A percentile compares a stretch with the other conserved stretches of the same genome.
phyloP scores from a whole-genome alignment of 2,329 filamentous ascomycete species.

The Emmonsia crescens region DNA sequence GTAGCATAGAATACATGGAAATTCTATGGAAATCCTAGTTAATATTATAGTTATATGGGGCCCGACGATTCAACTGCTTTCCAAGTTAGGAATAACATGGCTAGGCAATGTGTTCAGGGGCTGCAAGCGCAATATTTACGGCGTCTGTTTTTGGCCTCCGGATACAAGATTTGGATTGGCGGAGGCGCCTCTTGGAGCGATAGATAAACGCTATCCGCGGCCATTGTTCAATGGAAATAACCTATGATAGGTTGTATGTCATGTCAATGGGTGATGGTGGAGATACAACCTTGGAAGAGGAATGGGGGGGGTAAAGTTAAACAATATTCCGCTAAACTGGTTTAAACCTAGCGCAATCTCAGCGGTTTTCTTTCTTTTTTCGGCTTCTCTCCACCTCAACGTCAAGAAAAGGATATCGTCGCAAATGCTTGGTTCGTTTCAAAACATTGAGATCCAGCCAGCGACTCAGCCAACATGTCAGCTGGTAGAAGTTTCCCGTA shows the following conservation, averaged over 20 bases:
- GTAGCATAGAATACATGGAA: background rate
- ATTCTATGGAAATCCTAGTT: background rate
- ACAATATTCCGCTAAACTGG: background rate
- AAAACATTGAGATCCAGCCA: background rate
- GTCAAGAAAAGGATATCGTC: background rate
- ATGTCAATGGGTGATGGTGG: too few relatives aligned
- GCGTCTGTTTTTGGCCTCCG: background rate
- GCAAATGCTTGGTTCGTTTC: background rate
- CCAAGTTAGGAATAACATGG: background rate
- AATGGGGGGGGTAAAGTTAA: too few relatives aligned
- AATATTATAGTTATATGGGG: background rate
- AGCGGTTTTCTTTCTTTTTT: too few relatives aligned
- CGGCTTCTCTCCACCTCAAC: background rate
- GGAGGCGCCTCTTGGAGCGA: background rate
- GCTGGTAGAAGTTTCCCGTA: background rate
- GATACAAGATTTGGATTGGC: background rate
- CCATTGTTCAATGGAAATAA: background rate
- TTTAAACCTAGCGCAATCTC: background rate
- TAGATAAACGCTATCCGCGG: background rate
- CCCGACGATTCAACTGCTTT: background rate
- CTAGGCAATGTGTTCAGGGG: too few relatives aligned
- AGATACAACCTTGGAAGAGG: too few relatives aligned
- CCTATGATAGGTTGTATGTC: too few relatives aligned
- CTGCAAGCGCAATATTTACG: too few relatives aligned
- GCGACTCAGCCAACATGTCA: background rate